Conservation (phyloP, 495 filamentous ascomycete genomes). For the Cercophora samala region DNA sequence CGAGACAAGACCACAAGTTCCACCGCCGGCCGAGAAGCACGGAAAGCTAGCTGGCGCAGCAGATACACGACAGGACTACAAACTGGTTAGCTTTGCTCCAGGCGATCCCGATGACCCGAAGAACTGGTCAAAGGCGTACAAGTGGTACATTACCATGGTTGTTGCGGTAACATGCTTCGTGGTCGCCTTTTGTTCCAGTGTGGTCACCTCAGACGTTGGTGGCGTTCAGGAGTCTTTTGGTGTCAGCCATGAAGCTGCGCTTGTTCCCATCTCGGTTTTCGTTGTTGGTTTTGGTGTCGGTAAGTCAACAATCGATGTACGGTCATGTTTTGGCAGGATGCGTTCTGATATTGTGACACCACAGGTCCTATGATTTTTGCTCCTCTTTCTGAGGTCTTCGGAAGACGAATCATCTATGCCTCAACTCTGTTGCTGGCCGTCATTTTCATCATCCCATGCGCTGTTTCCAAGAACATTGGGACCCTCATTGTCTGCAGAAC, state of each 20-base stretch:
- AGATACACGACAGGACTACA: slow-evolving; percentile 44
- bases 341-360: slow-evolving; percentile 2
- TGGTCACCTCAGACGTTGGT: slow-evolving; percentile 65
- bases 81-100: slow-evolving; percentile 68
- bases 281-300: slow-evolving; percentile 78
- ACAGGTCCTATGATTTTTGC: slow-evolving; percentile 73
- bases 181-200: slow-evolving; percentile 60
- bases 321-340: not conserved
- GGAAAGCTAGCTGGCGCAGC: slow-evolving; percentile 13
- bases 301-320: slow-evolving; percentile 10
- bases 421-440: slow-evolving; percentile 63
- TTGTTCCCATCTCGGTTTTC: slow-evolving; percentile 68
- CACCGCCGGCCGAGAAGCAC: slow-evolving; percentile 2
- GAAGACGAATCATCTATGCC: slow-evolving; percentile 64
- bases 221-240: slow-evolving; percentile 58
- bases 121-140: slow-evolving; percentile 62
- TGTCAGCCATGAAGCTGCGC: slow-evolving; percentile 62
- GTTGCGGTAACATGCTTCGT: slow-evolving; percentile 63
- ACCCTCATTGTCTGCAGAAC: slow-evolving; percentile 69
- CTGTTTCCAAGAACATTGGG: slow-evolving; percentile 67
- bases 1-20: not conserved
- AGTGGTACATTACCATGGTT: slow-evolving; percentile 68
- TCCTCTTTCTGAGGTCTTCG: slow-evolving; percentile 69
- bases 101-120: slow-evolving; percentile 65
- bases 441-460: slow-evolving; percentile 74